phyloP scores from a whole-genome alignment of 345 rosid genomes.

The Mangifera indica region DNA sequence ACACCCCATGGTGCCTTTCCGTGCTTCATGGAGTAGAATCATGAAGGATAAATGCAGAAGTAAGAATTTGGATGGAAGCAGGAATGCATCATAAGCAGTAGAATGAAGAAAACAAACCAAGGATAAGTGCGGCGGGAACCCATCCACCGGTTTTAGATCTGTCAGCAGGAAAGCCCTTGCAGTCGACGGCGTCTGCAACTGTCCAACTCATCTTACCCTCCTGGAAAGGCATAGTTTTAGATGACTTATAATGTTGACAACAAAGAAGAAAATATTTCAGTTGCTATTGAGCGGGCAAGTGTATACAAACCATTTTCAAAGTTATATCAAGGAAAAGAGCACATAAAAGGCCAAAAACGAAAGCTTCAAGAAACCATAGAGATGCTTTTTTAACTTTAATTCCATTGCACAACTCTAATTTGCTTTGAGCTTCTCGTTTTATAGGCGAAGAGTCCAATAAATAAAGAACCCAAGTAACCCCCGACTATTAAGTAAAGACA shows the following conservation, averaged over 20 bases:
- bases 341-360: constrained; percentile 15
- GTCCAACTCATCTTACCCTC: constrained; percentile 53
- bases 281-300: background rate
- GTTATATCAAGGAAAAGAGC: constrained; percentile 9
- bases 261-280: background rate
- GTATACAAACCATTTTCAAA: constrained; percentile 33
- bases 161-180: constrained; percentile 56
- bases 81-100: constrained; percentile 4
- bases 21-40: too few relatives aligned
- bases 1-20: too few relatives aligned
- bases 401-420: constrained; percentile 17
- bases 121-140: constrained; percentile 60
- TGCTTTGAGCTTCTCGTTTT: constrained; percentile 30
- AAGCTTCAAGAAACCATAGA: background rate
- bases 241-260: background rate
- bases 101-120: constrained; percentile 37
- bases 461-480: constrained; percentile 23
- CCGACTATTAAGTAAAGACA: constrained; percentile 38
- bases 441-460: constrained; percentile 31
- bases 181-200: constrained; percentile 53
- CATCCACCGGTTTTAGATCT: constrained; percentile 69
- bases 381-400: constrained; percentile 8
- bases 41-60: too few relatives aligned
- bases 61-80: background rate
- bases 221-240: constrained; percentile 20